Percentiles rank a stretch among this genome's conserved stretches.
phyloP scores from a whole-genome alignment of 495 filamentous ascomycete genomes.

The Viridothelium virens region DNA sequence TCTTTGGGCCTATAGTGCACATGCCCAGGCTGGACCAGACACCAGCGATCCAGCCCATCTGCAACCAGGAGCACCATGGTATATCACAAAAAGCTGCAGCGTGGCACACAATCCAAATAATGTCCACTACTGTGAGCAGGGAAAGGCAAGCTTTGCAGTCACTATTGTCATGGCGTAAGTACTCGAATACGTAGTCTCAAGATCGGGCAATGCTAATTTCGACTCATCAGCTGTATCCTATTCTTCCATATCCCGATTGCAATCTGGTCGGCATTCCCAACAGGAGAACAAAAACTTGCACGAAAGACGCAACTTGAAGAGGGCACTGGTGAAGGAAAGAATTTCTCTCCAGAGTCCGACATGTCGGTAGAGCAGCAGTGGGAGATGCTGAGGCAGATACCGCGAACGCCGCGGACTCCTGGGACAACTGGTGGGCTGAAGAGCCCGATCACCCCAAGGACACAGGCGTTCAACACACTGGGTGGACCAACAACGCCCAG shows the following conservation, averaged over 20 bases:
- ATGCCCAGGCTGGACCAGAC: conserved; percentile 72
- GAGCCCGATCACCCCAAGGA: conserved; percentile 37
- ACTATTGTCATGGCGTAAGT: conserved; percentile 66
- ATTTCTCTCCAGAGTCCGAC: conserved; percentile 29
- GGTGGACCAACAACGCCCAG: neutral
- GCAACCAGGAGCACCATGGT: conserved; percentile 66
- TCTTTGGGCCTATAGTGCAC: conserved; percentile 59
- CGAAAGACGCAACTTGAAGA: conserved; percentile 20
- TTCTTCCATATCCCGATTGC: conserved; percentile 27
- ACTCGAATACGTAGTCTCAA: conserved; percentile 8
- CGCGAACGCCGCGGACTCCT: conserved; percentile 29
- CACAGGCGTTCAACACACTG: conserved; percentile 32
- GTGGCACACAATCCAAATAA: conserved; percentile 50
- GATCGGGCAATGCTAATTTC: conserved; percentile 6
- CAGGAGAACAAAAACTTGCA: conserved; percentile 24
- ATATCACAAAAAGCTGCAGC: conserved; percentile 68
- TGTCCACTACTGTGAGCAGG: conserved; percentile 64
- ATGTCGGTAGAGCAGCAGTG: conserved; percentile 34
- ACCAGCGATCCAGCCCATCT: conserved; percentile 64
- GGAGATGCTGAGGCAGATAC: conserved; percentile 36
- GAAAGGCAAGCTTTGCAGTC: conserved; percentile 65
- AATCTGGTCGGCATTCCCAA: conserved; percentile 32
- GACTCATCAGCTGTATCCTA: conserved; percentile 28
- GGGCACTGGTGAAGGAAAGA: conserved; percentile 28
- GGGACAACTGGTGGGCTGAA: conserved; percentile 28